phyloP scores from a whole-genome alignment of 2,329 filamentous ascomycete genomes.

The Xylaria sp. region DNA sequence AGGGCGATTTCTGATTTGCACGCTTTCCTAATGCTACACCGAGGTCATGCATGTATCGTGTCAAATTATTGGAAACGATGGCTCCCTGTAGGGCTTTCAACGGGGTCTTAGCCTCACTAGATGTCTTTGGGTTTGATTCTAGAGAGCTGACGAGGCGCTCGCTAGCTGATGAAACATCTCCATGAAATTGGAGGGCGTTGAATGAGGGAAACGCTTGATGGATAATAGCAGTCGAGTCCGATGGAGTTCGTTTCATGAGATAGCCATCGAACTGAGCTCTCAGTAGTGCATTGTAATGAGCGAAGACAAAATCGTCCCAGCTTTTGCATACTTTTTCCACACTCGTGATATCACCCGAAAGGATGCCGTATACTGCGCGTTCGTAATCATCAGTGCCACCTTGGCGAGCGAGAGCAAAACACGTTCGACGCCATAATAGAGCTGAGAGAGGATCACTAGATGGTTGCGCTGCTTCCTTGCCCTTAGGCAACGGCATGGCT shows the following conservation, averaged over 20 bases:
- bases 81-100: slow-evolving; percentile 81
- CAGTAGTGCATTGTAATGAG: slow-evolving; percentile 86
- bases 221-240: slow-evolving; percentile 63
- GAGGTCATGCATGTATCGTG: slow-evolving; percentile 68
- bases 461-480: slow-evolving; percentile 55
- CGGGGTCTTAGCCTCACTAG: slow-evolving; percentile 69
- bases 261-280: slow-evolving; percentile 82
- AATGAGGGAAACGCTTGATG: slow-evolving; percentile 70
- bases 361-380: slow-evolving; percentile 86
- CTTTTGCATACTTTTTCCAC: slow-evolving; percentile 79
- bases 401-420: slow-evolving; percentile 75
- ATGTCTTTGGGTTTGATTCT: slow-evolving; percentile 65
- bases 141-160: slow-evolving; percentile 70
- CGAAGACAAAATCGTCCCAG: slow-evolving; percentile 90
- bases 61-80: slow-evolving; percentile 72
- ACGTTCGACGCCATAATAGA: slow-evolving; percentile 81
- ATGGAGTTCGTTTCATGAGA: slow-evolving; percentile 64
- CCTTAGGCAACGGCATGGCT: slow-evolving; percentile 69
- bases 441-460: slow-evolving; percentile 59
- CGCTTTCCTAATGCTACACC: slow-evolving; percentile 62
- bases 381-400: slow-evolving; percentile 80
- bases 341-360: slow-evolving; percentile 84
- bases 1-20: slow-evolving; percentile 57
- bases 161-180: slow-evolving; percentile 63
- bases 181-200: slow-evolving; percentile 71